Evolutionary conservation across 2,329 filamentous ascomycete species (phyloP).

Genomic region (Fusarium brachygibbosum): DNA sequence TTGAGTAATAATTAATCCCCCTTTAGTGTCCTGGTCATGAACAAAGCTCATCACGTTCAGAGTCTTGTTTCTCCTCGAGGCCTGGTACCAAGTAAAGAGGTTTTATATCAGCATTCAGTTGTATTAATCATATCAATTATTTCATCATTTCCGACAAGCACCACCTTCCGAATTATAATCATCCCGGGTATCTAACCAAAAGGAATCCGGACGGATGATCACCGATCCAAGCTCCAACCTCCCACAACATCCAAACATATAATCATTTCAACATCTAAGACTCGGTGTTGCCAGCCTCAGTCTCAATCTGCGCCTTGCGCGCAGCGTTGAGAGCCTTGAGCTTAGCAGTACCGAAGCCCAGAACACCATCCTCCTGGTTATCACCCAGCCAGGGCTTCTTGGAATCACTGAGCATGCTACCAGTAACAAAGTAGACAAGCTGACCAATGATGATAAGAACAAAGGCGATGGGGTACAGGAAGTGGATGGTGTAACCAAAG

Average conservation of each 20-base stretch:
- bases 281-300: conserved; percentile 44
- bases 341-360: conserved; percentile 88
- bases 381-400: conserved; percentile 95
- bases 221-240: not conserved
- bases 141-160: not conserved
- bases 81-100: too few species aligned
- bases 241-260: not conserved
- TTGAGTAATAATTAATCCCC: too few species aligned
- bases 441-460: conserved; percentile 90
- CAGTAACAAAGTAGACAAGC: conserved; percentile 87
- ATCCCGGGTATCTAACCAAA: not conserved
- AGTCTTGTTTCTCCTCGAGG: too few species aligned
- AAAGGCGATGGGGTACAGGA: conserved; percentile 95
- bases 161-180: not conserved
- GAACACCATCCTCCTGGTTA: conserved; percentile 84
- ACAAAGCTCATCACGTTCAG: too few species aligned
- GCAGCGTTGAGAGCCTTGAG: conserved; percentile 75
- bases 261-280: not conserved
- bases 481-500: conserved; percentile 84
- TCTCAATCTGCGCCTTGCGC: conserved; percentile 55
- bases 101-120: too few species aligned
- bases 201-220: not conserved
- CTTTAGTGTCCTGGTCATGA: too few species aligned
- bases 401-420: conserved; percentile 85
- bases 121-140: conserved; percentile 15